Conservation (phyloP, 2,329 filamentous ascomycete genomes). For the Penicillium hesseltinei region DNA sequence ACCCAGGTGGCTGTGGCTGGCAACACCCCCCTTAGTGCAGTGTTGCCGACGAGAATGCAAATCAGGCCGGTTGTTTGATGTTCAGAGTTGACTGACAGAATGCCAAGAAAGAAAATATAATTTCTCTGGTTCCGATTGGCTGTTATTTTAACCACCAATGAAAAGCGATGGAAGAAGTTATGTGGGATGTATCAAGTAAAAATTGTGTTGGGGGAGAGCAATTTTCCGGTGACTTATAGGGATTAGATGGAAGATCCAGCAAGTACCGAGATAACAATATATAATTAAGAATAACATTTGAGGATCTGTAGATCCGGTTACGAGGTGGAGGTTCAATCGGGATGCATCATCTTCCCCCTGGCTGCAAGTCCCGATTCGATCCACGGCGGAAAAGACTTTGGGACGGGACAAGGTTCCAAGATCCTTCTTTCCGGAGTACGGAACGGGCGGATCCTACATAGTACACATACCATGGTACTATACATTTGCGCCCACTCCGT, state of each 20-base stretch:
- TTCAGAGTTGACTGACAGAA: background rate
- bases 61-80: background rate
- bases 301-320: background rate
- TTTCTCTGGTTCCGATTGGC: background rate
- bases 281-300: background rate
- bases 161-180: constrained; percentile 1
- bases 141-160: background rate
- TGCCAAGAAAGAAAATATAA: background rate
- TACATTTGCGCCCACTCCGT: background rate
- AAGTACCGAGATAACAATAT: background rate
- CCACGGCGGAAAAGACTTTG: background rate
- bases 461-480: background rate
- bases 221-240: background rate
- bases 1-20: background rate
- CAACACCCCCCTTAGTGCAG: background rate
- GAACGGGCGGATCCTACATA: background rate
- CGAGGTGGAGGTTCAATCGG: background rate
- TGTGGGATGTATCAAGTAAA: background rate
- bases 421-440: background rate
- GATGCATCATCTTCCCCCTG: background rate
- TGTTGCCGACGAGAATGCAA: background rate
- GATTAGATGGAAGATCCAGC: background rate
- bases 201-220: background rate
- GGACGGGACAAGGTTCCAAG: constrained; percentile 1
- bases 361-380: background rate